Evolutionary conservation across 2,329 filamentous ascomycete species (phyloP).

Genomic region (Sporothrix mexicana): DNA sequence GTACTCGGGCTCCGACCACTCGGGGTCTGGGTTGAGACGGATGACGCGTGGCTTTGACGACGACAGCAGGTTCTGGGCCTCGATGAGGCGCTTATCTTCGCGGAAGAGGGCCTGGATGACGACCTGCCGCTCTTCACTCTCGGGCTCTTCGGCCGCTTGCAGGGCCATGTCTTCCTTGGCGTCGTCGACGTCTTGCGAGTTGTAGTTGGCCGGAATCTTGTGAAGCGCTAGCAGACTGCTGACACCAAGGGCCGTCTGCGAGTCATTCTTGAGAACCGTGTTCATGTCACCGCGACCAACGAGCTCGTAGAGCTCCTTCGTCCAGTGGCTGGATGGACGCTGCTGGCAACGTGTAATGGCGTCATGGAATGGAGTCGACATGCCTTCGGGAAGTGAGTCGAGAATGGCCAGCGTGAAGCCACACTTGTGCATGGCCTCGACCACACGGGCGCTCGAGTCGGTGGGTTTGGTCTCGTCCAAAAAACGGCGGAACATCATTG

Average conservation of each 20-base stretch:
- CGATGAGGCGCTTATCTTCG: slow-evolving; percentile 86
- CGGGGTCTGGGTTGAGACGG: slow-evolving; percentile 74
- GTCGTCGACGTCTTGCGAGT: slow-evolving; percentile 59
- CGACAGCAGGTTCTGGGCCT: slow-evolving; percentile 84
- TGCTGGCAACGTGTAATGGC: slow-evolving; percentile 83
- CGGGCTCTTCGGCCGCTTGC: slow-evolving; percentile 74
- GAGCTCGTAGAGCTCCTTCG: slow-evolving; percentile 70
- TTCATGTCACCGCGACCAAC: slow-evolving; percentile 83
- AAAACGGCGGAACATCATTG: slow-evolving; percentile 71
- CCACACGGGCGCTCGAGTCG: slow-evolving; percentile 64
- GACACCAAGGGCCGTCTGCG: slow-evolving; percentile 42
- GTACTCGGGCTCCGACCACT: slow-evolving; percentile 84
- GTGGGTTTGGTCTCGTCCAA: slow-evolving; percentile 63
- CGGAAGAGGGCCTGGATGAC: slow-evolving; percentile 88
- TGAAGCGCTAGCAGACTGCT: slow-evolving; percentile 18
- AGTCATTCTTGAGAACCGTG: slow-evolving; percentile 62
- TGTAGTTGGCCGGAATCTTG: slow-evolving; percentile 14
- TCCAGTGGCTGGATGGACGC: slow-evolving; percentile 80
- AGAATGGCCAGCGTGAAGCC: slow-evolving; percentile 71
- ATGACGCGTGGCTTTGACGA: slow-evolving; percentile 80
- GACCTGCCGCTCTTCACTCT: slow-evolving; percentile 81
- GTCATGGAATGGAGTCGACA: slow-evolving; percentile 82
- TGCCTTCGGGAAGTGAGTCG: slow-evolving; percentile 82
- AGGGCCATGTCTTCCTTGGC: slow-evolving; percentile 64
- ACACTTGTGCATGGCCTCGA: slow-evolving; percentile 74